Evolutionary conservation across 257 asterid genomes (phyloP).

Genomic region (Solanum peruvianum): DNA sequence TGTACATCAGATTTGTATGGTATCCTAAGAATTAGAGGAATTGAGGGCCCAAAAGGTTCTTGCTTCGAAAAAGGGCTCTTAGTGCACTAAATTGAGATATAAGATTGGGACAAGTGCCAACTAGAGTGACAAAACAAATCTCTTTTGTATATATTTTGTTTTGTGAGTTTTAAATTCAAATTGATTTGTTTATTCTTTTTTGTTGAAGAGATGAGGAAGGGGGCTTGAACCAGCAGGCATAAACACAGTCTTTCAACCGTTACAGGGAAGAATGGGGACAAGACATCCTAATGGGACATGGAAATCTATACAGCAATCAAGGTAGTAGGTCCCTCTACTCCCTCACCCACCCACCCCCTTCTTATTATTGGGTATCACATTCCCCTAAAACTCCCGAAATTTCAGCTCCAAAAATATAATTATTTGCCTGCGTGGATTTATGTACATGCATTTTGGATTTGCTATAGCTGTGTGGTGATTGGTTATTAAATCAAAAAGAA

Average conservation of each 20-base stretch:
- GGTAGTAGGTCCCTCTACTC: not conserved
- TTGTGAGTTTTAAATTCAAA: not conserved
- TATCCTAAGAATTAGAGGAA: not conserved
- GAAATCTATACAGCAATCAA: slow-evolving; percentile 16
- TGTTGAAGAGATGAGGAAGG: not conserved
- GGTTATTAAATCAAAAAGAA: not conserved
- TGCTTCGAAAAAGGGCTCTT: not conserved
- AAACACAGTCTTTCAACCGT: not conserved
- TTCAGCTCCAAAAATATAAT: not conserved
- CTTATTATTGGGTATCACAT: not conserved
- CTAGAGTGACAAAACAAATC: not conserved
- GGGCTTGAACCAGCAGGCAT: slow-evolving; percentile 2
- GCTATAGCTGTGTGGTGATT: not conserved
- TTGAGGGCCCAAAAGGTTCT: not conserved
- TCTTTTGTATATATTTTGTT: not conserved
- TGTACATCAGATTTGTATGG: not conserved
- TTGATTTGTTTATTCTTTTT: not conserved
- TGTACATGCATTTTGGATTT: not conserved
- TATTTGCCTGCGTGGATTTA: not conserved
- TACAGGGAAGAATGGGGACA: not conserved
- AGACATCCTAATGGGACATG: slow-evolving; percentile 9
- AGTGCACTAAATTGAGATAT: not conserved
- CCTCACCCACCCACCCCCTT: not conserved
- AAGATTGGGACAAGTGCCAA: not conserved
- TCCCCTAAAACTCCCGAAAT: slow-evolving; percentile 5